Conservation (phyloP, 2,329 filamentous ascomycete genomes). For the Hypoxylon sp. region DNA sequence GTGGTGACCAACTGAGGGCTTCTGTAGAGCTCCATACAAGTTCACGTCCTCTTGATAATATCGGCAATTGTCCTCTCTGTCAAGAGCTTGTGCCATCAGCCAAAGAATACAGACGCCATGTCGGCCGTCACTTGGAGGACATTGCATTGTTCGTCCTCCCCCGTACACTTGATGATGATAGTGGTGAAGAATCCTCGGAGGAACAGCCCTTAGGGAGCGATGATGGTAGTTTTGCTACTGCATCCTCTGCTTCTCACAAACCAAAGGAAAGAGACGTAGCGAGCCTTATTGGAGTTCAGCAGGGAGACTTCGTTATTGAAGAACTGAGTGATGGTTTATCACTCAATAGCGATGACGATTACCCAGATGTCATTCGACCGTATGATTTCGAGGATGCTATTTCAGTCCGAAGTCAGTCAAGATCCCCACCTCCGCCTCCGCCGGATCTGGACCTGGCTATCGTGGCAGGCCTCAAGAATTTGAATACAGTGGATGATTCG, state of each 20-base stretch:
- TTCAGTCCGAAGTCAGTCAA: too few relatives aligned
- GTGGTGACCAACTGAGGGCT: neutral
- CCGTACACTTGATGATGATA: neutral
- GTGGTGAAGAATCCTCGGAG: neutral
- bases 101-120: neutral
- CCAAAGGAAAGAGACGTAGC: neutral
- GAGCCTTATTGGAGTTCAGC: too few relatives aligned
- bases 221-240: neutral
- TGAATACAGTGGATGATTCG: too few relatives aligned
- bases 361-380: too few relatives aligned
- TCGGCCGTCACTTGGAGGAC: constrained; percentile 1
- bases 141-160: constrained; percentile 4
- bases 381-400: too few relatives aligned
- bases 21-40: neutral
- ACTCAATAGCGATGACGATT: too few relatives aligned
- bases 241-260: neutral
- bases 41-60: neutral
- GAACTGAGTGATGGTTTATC: too few relatives aligned
- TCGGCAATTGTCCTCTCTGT: neutral
- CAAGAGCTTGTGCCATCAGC: neutral
- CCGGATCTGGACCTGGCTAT: too few relatives aligned
- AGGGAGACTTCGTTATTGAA: too few relatives aligned
- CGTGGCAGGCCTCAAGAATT: too few relatives aligned
- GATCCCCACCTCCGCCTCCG: too few relatives aligned
- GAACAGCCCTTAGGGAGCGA: neutral